phyloP scores from a whole-genome alignment of 2,329 filamentous ascomycete species.

The Verticillium dahliae region DNA sequence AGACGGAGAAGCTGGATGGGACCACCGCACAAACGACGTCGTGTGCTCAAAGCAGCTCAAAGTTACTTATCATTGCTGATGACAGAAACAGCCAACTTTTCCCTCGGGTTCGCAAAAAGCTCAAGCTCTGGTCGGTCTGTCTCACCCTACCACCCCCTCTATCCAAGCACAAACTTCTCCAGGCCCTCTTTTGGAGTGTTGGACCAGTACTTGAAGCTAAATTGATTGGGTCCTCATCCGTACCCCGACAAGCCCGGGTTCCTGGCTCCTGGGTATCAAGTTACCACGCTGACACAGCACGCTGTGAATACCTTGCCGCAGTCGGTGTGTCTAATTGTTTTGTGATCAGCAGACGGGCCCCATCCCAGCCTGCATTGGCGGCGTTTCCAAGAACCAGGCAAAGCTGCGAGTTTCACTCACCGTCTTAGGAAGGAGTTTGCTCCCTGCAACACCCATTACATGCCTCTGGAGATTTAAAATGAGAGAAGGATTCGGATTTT shows the following conservation, averaged over 20 bases:
- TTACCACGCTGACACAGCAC: too few species aligned
- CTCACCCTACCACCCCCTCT: neutral
- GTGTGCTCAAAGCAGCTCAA: neutral
- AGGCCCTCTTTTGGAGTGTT: neutral
- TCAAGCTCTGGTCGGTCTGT: neutral
- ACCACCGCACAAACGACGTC: neutral
- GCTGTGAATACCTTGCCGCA: neutral
- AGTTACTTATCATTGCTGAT: neutral
- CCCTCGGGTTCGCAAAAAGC: neutral
- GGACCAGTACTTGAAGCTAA: neutral
- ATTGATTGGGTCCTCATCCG: neutral
- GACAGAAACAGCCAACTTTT: neutral
- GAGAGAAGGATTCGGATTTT: neutral
- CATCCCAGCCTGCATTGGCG: neutral
- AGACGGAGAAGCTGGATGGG: neutral
- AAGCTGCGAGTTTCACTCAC: neutral
- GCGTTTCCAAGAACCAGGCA: neutral
- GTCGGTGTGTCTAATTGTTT: neutral
- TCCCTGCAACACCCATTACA: neutral
- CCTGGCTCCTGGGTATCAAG: neutral
- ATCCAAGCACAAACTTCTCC: neutral
- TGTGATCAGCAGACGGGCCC: neutral
- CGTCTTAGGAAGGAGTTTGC: neutral
- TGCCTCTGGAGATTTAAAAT: neutral
- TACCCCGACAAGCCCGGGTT: neutral